Percentiles rank a stretch among this genome's conserved stretches.
Evolutionary conservation across 2,329 filamentous ascomycete species (phyloP).

Genomic region (Lecanosticta acicola): DNA sequence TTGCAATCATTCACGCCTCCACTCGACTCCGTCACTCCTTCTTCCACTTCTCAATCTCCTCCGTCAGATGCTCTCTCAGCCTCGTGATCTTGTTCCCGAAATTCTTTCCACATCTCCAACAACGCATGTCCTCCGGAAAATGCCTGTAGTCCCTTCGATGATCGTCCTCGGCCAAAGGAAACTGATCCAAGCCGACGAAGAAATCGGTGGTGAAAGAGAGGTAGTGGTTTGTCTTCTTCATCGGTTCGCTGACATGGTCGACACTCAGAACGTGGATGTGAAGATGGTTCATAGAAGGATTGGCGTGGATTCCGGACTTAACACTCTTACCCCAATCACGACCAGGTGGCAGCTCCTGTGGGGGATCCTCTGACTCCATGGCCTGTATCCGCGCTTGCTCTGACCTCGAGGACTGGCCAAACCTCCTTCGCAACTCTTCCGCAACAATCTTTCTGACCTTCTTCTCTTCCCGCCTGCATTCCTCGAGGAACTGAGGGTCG

Average conservation of each 20-base stretch:
- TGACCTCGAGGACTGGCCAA: slow-evolving; percentile 56
- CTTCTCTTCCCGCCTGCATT: slow-evolving; percentile 56
- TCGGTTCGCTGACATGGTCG: slow-evolving; percentile 65
- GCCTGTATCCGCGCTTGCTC: slow-evolving; percentile 62
- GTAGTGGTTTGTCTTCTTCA: slow-evolving; percentile 85
- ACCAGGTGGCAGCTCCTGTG: slow-evolving; percentile 56
- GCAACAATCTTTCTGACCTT: slow-evolving; percentile 63
- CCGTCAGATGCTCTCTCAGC: slow-evolving; percentile 65
- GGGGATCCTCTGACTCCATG: slow-evolving; percentile 45
- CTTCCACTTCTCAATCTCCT: slow-evolving; percentile 73
- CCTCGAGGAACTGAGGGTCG: slow-evolving; percentile 61
- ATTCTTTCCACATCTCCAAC: slow-evolving; percentile 74
- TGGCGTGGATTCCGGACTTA: slow-evolving; percentile 73
- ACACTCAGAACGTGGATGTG: slow-evolving; percentile 82
- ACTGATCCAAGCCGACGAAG: slow-evolving; percentile 70
- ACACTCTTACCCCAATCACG: slow-evolving; percentile 75
- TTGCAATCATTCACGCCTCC: no score
- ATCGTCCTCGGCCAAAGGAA: slow-evolving; percentile 67
- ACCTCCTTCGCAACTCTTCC: slow-evolving; percentile 65
- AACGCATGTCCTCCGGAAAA: slow-evolving; percentile 62
- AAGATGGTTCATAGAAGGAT: slow-evolving; percentile 85
- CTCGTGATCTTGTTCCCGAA: slow-evolving; percentile 70
- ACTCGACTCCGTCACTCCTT: slow-evolving; percentile 42
- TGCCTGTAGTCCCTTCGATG: slow-evolving; percentile 53
- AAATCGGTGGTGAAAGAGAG: slow-evolving; percentile 86